These are phyloP conservation scores for Linnemannia elongata DNA, from an alignment of 192 early-diverging fungal genomes.

Conservation along the genomic window DNA sequence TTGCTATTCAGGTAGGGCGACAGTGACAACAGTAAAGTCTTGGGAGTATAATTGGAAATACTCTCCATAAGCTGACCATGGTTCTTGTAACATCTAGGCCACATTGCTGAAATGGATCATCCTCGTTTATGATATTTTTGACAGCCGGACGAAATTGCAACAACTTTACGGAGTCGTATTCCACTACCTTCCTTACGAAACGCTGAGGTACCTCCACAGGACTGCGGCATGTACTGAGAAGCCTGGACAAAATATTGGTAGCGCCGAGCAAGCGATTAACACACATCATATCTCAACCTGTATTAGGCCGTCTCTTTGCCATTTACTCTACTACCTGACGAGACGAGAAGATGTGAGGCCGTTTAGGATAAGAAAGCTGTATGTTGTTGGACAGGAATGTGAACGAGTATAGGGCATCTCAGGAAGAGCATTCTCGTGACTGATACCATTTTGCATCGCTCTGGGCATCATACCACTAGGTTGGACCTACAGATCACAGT, in stretches of 20 bases:
- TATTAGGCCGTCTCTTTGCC: conserved; percentile 59
- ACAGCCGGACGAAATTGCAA: conserved; percentile 55
- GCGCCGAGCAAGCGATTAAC: not conserved
- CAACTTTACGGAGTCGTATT: conserved; percentile 67
- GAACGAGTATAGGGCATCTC: not conserved
- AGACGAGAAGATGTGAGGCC: conserved; percentile 62
- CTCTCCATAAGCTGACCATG: not conserved
- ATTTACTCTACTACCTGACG: conserved; percentile 66
- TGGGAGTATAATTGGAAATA: not conserved
- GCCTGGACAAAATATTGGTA: not conserved
- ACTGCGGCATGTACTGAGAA: not conserved
- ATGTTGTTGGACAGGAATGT: conserved; percentile 2
- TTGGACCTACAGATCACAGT: conserved; percentile 49
- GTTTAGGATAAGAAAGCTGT: conserved; percentile 66
- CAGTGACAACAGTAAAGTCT: not conserved
- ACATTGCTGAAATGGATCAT: conserved; percentile 64
- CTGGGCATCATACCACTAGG: conserved; percentile 26
- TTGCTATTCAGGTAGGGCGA: conserved; percentile 38
- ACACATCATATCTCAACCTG: not conserved
- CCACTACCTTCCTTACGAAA: conserved; percentile 63
- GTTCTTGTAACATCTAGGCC: conserved; percentile 25
- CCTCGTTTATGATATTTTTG: conserved; percentile 61
- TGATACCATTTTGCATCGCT: not conserved
- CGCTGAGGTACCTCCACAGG: conserved; percentile 45
- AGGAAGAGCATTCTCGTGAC: too few relatives aligned